A percentile compares a stretch with the other conserved stretches of the same genome.
phyloP scores from a whole-genome alignment of 352 stramenopile genomes.

The Phytophthora sp. region DNA sequence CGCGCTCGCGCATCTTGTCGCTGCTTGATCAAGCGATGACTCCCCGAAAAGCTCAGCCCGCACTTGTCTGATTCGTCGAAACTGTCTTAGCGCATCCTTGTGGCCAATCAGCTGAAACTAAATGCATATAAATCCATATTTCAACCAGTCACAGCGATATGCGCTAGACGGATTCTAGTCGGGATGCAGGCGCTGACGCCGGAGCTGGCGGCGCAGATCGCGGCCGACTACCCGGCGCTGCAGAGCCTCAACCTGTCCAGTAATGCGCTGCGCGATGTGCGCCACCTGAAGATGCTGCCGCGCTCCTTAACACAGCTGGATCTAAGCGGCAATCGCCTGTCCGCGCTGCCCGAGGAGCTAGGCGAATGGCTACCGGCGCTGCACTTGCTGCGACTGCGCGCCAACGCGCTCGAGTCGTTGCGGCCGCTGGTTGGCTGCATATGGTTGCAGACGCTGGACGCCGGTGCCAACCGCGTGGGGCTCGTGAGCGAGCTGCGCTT shows the following conservation, averaged over 20 bases:
- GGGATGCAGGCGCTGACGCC: slow-evolving; percentile 62
- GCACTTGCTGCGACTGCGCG: slow-evolving; percentile 54
- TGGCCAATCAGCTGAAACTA: not conserved
- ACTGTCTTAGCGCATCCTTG: not conserved
- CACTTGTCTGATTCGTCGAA: slow-evolving; percentile 6
- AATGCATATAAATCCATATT: too few relatives aligned
- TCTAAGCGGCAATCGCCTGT: slow-evolving; percentile 63
- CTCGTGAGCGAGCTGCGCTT: slow-evolving; percentile 65
- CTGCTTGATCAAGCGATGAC: slow-evolving; percentile 1
- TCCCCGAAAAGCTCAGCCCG: too few relatives aligned
- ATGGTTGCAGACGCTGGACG: slow-evolving; percentile 48
- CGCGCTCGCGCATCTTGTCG: slow-evolving; percentile 33
- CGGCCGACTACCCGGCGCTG: slow-evolving; percentile 60
- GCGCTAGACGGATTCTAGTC: slow-evolving; percentile 6
- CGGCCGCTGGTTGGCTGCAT: slow-evolving; percentile 35
- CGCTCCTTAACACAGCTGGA: slow-evolving; percentile 56
- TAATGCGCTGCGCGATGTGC: slow-evolving; percentile 61
- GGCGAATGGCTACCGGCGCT: slow-evolving; percentile 46
- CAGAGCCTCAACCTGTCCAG: slow-evolving; percentile 66
- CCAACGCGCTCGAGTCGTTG: slow-evolving; percentile 67
- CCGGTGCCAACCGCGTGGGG: slow-evolving; percentile 49
- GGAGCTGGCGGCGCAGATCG: slow-evolving; percentile 71
- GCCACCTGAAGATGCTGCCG: slow-evolving; percentile 58
- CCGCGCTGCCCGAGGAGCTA: slow-evolving; percentile 42
- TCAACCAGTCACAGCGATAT: not conserved